A percentile compares a stretch with the other conserved stretches of the same genome.
Evolutionary conservation across 495 filamentous ascomycete species (phyloP).

Genomic region (Hypoxylon fuscum): DNA sequence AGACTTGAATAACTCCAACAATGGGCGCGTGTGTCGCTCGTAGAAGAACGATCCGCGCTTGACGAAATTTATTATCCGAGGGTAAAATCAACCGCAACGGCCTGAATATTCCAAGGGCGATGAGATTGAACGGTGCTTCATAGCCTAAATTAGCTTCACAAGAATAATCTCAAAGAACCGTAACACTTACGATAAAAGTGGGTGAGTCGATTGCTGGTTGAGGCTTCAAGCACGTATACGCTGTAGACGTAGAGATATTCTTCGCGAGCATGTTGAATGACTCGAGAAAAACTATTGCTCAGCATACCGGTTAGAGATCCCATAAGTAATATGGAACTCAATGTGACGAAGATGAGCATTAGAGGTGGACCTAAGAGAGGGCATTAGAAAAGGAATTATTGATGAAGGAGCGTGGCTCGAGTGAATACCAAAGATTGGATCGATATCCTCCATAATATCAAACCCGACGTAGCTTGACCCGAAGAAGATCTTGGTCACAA

Average conservation of each 20-base stretch:
- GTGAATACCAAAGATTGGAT: slow-evolving; percentile 59
- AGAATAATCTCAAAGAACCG: slow-evolving; percentile 32
- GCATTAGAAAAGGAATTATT: no score
- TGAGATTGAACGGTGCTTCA: slow-evolving; percentile 71
- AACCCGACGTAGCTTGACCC: slow-evolving; percentile 84
- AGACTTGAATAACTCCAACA: slow-evolving; percentile 58
- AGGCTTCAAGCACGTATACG: slow-evolving; percentile 82
- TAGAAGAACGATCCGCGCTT: slow-evolving; percentile 78
- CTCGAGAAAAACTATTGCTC: slow-evolving; percentile 86
- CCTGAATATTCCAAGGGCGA: slow-evolving; percentile 83
- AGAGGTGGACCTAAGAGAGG: slow-evolving; percentile 76
- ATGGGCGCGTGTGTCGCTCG: slow-evolving; percentile 69
- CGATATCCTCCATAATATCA: slow-evolving; percentile 61
- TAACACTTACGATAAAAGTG: slow-evolving; percentile 72
- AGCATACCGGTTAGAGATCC: slow-evolving; percentile 92
- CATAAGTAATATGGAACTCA: slow-evolving; percentile 91
- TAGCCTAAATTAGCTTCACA: slow-evolving; percentile 28
- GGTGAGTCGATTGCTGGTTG: slow-evolving; percentile 79
- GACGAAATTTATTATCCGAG: slow-evolving; percentile 71
- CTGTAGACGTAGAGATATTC: slow-evolving; percentile 85
- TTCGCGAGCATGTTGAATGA: slow-evolving; percentile 74
- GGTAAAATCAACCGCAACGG: slow-evolving; percentile 81
- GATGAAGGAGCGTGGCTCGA: no score
- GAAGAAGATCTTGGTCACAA: slow-evolving; percentile 84
- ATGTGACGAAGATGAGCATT: slow-evolving; percentile 82